phyloP scores from a whole-genome alignment of 176 grass and related monocot genomes.

The Musa acuminata region DNA sequence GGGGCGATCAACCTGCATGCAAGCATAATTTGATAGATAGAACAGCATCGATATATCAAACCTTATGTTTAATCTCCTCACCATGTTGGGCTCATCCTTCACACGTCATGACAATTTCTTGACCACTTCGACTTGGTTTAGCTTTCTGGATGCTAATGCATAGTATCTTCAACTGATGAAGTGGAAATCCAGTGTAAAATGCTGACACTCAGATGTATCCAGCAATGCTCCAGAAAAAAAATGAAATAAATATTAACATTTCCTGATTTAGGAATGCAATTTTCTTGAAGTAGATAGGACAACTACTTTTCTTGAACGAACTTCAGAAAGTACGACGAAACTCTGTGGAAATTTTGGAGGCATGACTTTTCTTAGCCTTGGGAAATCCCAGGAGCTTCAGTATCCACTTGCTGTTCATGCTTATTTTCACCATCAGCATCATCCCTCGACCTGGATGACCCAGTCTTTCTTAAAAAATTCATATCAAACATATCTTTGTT shows the following conservation, averaged over 20 bases:
- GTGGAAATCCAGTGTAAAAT: not conserved
- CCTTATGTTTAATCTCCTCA: not conserved
- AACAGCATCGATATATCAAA: not conserved
- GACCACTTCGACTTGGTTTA: not conserved
- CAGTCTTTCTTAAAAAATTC: not conserved
- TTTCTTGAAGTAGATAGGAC: not conserved
- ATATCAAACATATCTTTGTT: constrained; percentile 1
- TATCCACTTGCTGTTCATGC: not conserved
- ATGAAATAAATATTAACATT: not conserved
- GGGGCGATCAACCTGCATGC: not conserved
- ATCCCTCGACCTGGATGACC: not conserved
- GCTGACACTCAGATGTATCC: not conserved
- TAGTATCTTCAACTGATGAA: not conserved
- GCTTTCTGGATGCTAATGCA: not conserved
- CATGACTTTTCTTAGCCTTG: too few species aligned
- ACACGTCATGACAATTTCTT: not conserved
- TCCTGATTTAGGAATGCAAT: not conserved
- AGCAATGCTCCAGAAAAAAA: not conserved
- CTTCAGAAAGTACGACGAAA: too few species aligned
- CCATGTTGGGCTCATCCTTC: not conserved
- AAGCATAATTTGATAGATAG: not conserved
- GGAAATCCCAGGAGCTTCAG: not conserved
- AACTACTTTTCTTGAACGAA: not conserved
- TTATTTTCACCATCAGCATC: not conserved
- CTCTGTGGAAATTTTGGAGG: too few species aligned